Conservation (phyloP, 352 stramenopile species). For the Vaucheria bursata region DNA sequence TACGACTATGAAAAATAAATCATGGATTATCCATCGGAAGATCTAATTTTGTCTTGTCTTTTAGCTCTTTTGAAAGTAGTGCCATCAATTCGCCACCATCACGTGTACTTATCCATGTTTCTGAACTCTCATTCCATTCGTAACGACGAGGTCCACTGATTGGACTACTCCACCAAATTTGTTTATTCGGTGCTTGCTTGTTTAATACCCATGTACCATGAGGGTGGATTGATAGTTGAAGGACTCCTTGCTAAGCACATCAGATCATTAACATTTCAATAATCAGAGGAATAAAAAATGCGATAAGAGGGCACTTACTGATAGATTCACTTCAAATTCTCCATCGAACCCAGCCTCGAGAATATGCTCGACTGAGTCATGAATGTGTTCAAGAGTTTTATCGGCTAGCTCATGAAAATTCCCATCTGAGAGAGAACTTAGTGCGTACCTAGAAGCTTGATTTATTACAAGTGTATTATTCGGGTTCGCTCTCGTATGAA, state of each 20-base stretch:
- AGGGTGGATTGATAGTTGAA: slow-evolving; percentile 78
- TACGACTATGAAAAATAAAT: no score
- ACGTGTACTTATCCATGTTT: slow-evolving; percentile 29
- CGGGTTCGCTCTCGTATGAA: no score
- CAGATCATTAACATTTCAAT: no score
- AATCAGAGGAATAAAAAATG: no score
- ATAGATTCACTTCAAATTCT: slow-evolving; percentile 48
- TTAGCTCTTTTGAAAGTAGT: neutral
- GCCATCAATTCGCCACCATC: slow-evolving; percentile 5
- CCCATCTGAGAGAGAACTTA: neutral
- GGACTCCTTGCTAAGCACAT: slow-evolving; percentile 75
- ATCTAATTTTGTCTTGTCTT: neutral
- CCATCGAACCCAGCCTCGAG: slow-evolving; percentile 45
- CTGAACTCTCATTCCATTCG: slow-evolving; percentile 12
- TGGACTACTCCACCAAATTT: slow-evolving; percentile 90
- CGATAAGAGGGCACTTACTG: slow-evolving; percentile 28
- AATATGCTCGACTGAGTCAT: slow-evolving; percentile 41
- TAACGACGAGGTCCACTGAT: slow-evolving; percentile 51
- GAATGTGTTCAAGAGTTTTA: slow-evolving; percentile 43
- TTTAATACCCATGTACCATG: slow-evolving; percentile 86
- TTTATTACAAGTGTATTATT: no score
- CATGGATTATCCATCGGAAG: neutral
- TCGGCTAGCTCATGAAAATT: slow-evolving; percentile 49
- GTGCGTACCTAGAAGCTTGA: no score
- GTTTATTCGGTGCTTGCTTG: slow-evolving; percentile 85